Conservation (phyloP, 2,329 filamentous ascomycete genomes). For the Tolypocladium nubicola region DNA sequence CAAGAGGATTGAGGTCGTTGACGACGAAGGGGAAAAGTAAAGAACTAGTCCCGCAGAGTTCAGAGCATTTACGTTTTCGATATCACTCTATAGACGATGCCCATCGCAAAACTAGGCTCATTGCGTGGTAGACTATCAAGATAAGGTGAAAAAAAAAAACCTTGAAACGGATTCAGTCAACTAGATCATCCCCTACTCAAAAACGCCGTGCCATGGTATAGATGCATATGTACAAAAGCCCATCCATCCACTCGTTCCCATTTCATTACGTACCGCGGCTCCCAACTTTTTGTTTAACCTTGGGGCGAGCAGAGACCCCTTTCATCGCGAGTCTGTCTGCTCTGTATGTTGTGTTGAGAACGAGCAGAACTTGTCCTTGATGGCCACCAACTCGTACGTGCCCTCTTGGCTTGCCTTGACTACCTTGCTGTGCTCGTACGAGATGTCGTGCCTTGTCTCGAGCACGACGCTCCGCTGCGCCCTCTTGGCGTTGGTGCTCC, state of each 20-base stretch:
- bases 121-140: neutral
- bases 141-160: neutral
- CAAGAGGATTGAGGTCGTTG: conserved; percentile 46
- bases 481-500: conserved; percentile 75
- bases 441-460: conserved; percentile 83
- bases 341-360: conserved; percentile 63
- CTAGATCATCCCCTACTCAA: conserved; percentile 7
- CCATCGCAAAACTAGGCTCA: neutral
- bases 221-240: conserved; percentile 19
- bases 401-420: conserved; percentile 86
- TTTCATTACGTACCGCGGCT: neutral
- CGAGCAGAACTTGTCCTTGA: conserved; percentile 87
- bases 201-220: conserved; percentile 29
- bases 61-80: neutral
- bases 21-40: conserved; percentile 6
- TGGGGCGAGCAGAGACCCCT: neutral
- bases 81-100: neutral
- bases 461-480: conserved; percentile 70
- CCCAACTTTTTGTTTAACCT: conserved; percentile 34
- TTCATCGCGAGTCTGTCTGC: conserved; percentile 25
- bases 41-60: neutral
- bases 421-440: conserved; percentile 69
- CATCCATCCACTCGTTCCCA: conserved; percentile 8
- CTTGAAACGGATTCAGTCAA: conserved; percentile 1
- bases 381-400: conserved; percentile 92